Conservation (phyloP, 2,329 filamentous ascomycete species). For the Penicillium sp. region DNA sequence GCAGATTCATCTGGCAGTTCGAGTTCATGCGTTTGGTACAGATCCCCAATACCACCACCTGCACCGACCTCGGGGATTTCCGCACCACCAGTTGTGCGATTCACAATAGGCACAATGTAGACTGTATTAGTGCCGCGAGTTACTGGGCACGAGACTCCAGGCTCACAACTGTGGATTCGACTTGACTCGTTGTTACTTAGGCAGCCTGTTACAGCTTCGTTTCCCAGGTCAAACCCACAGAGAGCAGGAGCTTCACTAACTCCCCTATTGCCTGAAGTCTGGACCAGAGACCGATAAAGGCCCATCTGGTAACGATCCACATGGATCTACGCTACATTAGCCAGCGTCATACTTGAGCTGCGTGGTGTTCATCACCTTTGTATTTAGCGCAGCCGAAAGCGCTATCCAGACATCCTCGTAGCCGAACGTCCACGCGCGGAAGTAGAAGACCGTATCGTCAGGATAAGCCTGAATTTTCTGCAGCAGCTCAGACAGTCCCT, state of each 20-base stretch:
- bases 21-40: constrained; percentile 60
- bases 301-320: constrained; percentile 70
- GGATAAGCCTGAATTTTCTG: constrained; percentile 61
- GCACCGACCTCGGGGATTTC: constrained; percentile 66
- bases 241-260: constrained; percentile 58
- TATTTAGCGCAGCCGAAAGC: constrained; percentile 60
- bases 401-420: constrained; percentile 90
- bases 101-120: constrained; percentile 69
- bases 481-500: constrained; percentile 67
- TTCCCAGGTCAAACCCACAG: constrained; percentile 66
- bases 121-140: constrained; percentile 50
- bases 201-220: constrained; percentile 60
- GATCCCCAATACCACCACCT: constrained; percentile 69
- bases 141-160: constrained; percentile 44
- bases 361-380: constrained; percentile 42
- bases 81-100: constrained; percentile 47
- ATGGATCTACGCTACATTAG: constrained; percentile 52
- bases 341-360: background rate
- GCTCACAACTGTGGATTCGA: constrained; percentile 79
- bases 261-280: constrained; percentile 33
- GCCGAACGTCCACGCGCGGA: constrained; percentile 83
- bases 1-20: constrained; percentile 46
- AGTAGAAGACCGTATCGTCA: constrained; percentile 65
- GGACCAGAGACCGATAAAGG: constrained; percentile 58
- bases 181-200: constrained; percentile 56